Evolutionary conservation across 495 filamentous ascomycete genomes (phyloP), one percentile per base, ranked within the genome.

Genomic region (Hypoxylon lienhwacheense): DNA sequence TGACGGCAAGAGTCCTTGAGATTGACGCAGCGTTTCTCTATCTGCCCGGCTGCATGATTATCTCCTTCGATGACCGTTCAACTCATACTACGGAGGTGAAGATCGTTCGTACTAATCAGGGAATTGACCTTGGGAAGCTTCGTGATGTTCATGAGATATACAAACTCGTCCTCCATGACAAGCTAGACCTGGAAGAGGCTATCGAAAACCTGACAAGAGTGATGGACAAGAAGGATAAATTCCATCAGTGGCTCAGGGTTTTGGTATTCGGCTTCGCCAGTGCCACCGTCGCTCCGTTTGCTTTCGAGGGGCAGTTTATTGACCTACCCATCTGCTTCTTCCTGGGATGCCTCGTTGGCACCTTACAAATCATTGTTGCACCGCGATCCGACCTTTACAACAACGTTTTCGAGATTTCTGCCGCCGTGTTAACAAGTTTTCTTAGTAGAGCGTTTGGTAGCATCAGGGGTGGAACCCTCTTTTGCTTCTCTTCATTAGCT

Each of bases 31-130:
- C 95, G 53, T 97, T 95, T 61, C 71, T 96, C 32, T 97, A 96
- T 65, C 84, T 96, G 16, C 92, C 92, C 1, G 89, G 89, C 14
- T 95, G 89, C 62, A 97, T 97, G 92, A 88, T 97, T 53, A 86
- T 96, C 51, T 90, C 89, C 3, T 97, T 97, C 64, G 92, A 95
- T 63, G 92, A 97, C 70, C 77, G 81, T 17, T 80, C 84, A 17
- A 95, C 90, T 6, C 91, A 96, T 63, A 96, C 92, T 6, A 90
- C 91, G 5, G 92, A 96, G 67, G 88, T 97, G 43, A 92, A 93
- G 68, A 82, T 97, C 33, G 85, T 97, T 8, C 82, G 88, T 21
- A 77, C 81, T 5, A 70, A 68, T 2, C 88, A 91, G 66, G 91
- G 88, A 0, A 80, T 97, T 33, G 87, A 97, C 68, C 75, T 97